These are phyloP conservation scores for Cyamopsis tetragonoloba DNA, from an alignment of 306 rosid species.

Conservation along the genomic window DNA sequence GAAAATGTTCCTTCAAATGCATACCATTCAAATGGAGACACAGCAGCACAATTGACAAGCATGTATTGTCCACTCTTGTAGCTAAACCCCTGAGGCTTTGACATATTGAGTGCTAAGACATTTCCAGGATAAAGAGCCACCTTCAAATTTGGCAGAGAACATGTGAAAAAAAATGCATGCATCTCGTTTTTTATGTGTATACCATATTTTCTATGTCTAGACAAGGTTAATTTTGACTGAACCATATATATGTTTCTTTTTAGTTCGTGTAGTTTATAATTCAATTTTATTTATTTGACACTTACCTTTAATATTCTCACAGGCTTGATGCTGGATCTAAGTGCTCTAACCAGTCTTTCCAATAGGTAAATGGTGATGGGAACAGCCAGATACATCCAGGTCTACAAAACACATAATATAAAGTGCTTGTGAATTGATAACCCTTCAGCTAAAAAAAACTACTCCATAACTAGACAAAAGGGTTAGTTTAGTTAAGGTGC, in stretches of 20 bases:
- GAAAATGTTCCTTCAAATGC: constrained; percentile 20
- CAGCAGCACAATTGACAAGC: constrained; percentile 52
- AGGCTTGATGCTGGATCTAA: constrained; percentile 45
- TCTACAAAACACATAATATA: constrained; percentile 24
- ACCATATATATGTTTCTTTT: not conserved
- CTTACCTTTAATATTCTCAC: constrained; percentile 41
- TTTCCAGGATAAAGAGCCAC: constrained; percentile 63
- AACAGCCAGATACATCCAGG: constrained; percentile 57
- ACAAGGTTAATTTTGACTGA: not conserved
- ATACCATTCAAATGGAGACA: constrained; percentile 64
- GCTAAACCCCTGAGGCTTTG: constrained; percentile 55
- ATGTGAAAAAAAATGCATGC: not conserved
- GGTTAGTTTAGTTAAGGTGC: not conserved
- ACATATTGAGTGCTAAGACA: constrained; percentile 53
- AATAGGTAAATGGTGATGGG: constrained; percentile 41
- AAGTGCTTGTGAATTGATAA: not conserved
- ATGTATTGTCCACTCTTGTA: constrained; percentile 70
- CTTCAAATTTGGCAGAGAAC: constrained; percentile 37
- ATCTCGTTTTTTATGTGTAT: not conserved
- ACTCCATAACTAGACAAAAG: not conserved
- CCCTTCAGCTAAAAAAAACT: constrained; percentile 8
- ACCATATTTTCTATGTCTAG: not conserved
- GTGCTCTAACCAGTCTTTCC: constrained; percentile 44
- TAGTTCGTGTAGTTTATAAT: not conserved
- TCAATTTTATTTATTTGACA: constrained; percentile 3